phyloP scores from a whole-genome alignment of 2,329 filamentous ascomycete genomes.

The Mycosphaerella sp. region DNA sequence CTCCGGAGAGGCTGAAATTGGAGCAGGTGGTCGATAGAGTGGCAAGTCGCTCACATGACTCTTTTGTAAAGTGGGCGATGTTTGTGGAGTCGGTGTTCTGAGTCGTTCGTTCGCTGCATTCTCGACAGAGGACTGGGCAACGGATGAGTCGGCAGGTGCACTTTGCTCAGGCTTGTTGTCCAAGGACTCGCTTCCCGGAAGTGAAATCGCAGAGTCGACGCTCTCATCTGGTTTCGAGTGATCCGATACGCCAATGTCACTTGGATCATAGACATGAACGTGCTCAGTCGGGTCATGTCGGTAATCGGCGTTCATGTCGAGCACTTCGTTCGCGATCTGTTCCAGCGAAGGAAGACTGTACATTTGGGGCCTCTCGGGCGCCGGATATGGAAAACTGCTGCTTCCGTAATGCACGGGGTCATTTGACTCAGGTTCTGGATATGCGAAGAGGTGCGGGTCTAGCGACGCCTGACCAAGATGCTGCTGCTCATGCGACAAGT shows the following conservation, averaged over 20 bases:
- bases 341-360: slow-evolving; percentile 32
- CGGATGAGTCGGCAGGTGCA: not conserved
- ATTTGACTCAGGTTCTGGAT: slow-evolving; percentile 9
- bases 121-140: slow-evolving; percentile 10
- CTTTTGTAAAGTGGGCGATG: slow-evolving; percentile 14
- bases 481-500: slow-evolving; percentile 8
- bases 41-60: slow-evolving; percentile 20
- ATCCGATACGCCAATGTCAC: slow-evolving; percentile 14
- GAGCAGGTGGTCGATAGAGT: slow-evolving; percentile 28
- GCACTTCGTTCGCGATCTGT: slow-evolving; percentile 35
- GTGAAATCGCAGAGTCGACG: slow-evolving; percentile 30
- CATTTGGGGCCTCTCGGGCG: slow-evolving; percentile 18
- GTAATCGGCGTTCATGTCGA: slow-evolving; percentile 32
- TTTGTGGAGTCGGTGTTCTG: not conserved
- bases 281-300: slow-evolving; percentile 16
- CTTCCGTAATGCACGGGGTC: slow-evolving; percentile 5
- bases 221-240: slow-evolving; percentile 26
- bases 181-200: slow-evolving; percentile 22
- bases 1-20: slow-evolving; percentile 29
- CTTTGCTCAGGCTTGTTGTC: slow-evolving; percentile 11
- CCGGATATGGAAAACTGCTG: slow-evolving; percentile 24
- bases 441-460: slow-evolving; percentile 19
- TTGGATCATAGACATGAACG: slow-evolving; percentile 19
- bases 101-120: not conserved
- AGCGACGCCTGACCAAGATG: slow-evolving; percentile 20